These are phyloP conservation scores for Nothophoma quercina DNA, from an alignment of 2,329 filamentous ascomycete species.

Conservation along the genomic window DNA sequence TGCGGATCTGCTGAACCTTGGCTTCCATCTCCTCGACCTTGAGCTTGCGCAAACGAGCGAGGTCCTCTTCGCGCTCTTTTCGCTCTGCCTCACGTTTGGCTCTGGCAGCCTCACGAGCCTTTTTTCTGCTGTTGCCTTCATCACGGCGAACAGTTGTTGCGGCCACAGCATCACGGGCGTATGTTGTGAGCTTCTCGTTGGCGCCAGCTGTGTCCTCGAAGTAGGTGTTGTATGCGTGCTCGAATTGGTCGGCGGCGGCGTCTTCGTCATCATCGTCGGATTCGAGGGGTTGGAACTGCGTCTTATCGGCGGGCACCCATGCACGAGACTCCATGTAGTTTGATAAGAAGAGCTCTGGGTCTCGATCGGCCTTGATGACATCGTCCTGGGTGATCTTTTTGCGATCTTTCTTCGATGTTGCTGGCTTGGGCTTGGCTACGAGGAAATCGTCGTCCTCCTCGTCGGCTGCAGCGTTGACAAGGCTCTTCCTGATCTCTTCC, in stretches of 20 bases:
- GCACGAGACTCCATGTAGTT: conserved; percentile 94
- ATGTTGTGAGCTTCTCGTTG: conserved; percentile 87
- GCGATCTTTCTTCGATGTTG: conserved; percentile 37
- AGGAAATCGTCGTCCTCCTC: conserved; percentile 75
- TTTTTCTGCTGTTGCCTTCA: conserved; percentile 77
- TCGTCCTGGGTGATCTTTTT: conserved; percentile 58
- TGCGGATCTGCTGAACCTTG: conserved; percentile 86
- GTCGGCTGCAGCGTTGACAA: conserved; percentile 70
- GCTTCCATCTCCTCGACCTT: conserved; percentile 90
- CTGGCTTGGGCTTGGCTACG: conserved; percentile 69
- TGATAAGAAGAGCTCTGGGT: conserved; percentile 91
- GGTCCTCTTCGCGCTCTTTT: conserved; percentile 77
- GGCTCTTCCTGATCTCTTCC: conserved; percentile 77
- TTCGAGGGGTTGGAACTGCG: conserved; percentile 81
- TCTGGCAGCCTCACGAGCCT: conserved; percentile 78
- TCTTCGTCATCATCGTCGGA: conserved; percentile 87
- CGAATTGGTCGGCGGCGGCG: conserved; percentile 81
- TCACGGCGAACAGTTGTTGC: conserved; percentile 87
- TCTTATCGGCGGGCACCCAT: conserved; percentile 76
- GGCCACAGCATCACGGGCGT: conserved; percentile 84
- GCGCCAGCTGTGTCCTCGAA: conserved; percentile 91
- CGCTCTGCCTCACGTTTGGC: conserved; percentile 82
- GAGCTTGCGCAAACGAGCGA: conserved; percentile 81
- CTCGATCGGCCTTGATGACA: conserved; percentile 78
- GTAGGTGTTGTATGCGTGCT: conserved; percentile 92